Conservation (phyloP, 306 rosid species). For the Glycine tomentella region DNA sequence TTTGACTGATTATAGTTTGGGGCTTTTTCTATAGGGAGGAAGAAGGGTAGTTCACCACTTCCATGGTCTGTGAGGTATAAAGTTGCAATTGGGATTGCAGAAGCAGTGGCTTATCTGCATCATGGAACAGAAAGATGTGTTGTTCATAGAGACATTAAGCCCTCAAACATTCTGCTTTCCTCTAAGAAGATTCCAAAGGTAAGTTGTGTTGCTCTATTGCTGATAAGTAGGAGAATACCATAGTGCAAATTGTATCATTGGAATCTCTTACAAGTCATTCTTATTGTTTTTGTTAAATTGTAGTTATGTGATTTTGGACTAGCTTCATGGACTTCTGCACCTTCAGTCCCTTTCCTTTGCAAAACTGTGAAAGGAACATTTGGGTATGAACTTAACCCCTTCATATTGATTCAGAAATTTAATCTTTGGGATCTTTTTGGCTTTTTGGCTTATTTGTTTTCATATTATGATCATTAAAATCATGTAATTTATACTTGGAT, state of each 20-base stretch:
- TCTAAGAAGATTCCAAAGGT: conserved; percentile 84
- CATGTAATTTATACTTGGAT: background rate
- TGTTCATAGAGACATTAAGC: conserved; percentile 85
- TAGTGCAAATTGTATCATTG: background rate
- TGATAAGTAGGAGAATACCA: background rate
- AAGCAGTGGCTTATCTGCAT: conserved; percentile 74
- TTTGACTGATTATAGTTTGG: conserved; percentile 34
- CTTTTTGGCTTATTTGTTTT: background rate
- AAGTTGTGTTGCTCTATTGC: conserved; percentile 25
- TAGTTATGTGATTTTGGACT: conserved; percentile 90
- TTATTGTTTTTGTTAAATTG: conserved; percentile 35
- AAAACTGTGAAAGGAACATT: conserved; percentile 93
- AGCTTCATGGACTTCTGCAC: conserved; percentile 94
- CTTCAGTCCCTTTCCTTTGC: conserved; percentile 87
- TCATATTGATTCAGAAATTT: conserved; percentile 5
- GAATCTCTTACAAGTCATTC: background rate
- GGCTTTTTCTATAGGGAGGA: conserved; percentile 57
- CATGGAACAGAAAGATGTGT: conserved; percentile 84
- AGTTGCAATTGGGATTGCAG: conserved; percentile 77
- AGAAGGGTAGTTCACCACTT: conserved; percentile 62
- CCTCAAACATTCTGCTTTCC: conserved; percentile 92
- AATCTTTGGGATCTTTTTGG: background rate
- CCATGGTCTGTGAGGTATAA: conserved; percentile 81
- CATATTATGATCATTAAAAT: conserved; percentile 29
- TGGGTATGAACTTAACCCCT: conserved; percentile 62